A percentile compares a stretch with the other conserved stretches of the same genome.
phyloP scores from a whole-genome alignment of 352 stramenopile genomes.

The Poterioochromonas sp. region DNA sequence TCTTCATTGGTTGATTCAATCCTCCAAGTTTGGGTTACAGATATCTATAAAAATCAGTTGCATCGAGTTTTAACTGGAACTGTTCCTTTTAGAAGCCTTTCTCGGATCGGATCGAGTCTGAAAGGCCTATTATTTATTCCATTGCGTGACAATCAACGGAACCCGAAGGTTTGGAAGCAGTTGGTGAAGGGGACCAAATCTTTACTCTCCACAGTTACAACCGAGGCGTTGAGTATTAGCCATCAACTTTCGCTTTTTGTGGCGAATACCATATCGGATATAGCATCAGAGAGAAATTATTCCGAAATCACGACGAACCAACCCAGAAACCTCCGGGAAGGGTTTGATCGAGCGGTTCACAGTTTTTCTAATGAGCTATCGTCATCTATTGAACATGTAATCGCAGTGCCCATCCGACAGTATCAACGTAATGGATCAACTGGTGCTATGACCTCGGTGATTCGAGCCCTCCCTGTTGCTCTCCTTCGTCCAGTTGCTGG shows the following conservation, averaged over 20 bases:
- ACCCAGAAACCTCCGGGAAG: conserved; percentile 16
- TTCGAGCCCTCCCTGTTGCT: conserved; percentile 34
- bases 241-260: conserved; percentile 5
- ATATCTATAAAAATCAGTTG: conserved; percentile 35
- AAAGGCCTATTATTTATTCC: conserved; percentile 28
- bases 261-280: conserved; percentile 6
- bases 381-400: conserved; percentile 25
- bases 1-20: background rate
- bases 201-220: background rate
- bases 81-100: conserved; percentile 20
- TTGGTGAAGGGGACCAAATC: background rate
- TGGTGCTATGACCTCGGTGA: conserved; percentile 14
- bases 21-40: conserved; percentile 26
- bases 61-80: conserved; percentile 29
- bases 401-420: conserved; percentile 35
- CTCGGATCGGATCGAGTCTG: conserved; percentile 13
- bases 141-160: background rate
- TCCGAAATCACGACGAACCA: background rate
- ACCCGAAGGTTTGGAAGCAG: background rate
- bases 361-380: conserved; percentile 7
- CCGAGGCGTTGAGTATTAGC: background rate
- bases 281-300: background rate
- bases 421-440: conserved; percentile 20
- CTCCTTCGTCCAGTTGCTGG: conserved; percentile 33
- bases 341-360: conserved; percentile 33